phyloP scores from a whole-genome alignment of 2,329 filamentous ascomycete species.

The Cordyceps farinosa region DNA sequence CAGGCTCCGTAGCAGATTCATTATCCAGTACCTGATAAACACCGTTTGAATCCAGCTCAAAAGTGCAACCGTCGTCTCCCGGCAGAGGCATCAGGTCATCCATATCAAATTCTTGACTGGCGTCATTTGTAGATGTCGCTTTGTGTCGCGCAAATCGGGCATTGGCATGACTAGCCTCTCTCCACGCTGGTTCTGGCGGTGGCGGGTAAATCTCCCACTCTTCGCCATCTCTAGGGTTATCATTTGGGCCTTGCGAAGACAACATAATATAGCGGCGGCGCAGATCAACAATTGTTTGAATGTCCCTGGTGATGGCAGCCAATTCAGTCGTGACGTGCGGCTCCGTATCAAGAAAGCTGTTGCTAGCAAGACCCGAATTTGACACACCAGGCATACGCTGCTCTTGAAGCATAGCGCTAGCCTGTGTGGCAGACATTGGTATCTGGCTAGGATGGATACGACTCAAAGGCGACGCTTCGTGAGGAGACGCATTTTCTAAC shows the following conservation, averaged over 20 bases:
- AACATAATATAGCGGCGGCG: slow-evolving; percentile 84
- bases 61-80: slow-evolving; percentile 65
- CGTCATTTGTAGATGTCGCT: slow-evolving; percentile 82
- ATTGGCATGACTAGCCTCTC: slow-evolving; percentile 35
- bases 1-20: slow-evolving; percentile 59
- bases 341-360: slow-evolving; percentile 68
- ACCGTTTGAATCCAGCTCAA: slow-evolving; percentile 74
- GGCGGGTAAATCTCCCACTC: slow-evolving; percentile 88
- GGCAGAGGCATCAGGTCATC: slow-evolving; percentile 74
- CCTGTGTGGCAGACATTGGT: neutral
- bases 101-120: slow-evolving; percentile 89
- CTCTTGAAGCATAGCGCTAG: neutral
- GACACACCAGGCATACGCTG: slow-evolving; percentile 38
- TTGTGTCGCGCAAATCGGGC: slow-evolving; percentile 44
- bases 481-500: neutral
- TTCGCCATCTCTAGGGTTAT: slow-evolving; percentile 83
- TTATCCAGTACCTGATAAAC: slow-evolving; percentile 91
- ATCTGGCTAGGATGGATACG: slow-evolving; percentile 1
- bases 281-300: slow-evolving; percentile 83
- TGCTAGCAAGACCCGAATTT: slow-evolving; percentile 60
- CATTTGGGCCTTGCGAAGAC: slow-evolving; percentile 74
- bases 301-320: slow-evolving; percentile 80
- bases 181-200: slow-evolving; percentile 87
- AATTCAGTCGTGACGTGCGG: slow-evolving; percentile 81
- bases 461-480: neutral